Base-by-base conservation (phyloP, 2,329 filamentous ascomycete species). In the Phoma sp. region DNA sequence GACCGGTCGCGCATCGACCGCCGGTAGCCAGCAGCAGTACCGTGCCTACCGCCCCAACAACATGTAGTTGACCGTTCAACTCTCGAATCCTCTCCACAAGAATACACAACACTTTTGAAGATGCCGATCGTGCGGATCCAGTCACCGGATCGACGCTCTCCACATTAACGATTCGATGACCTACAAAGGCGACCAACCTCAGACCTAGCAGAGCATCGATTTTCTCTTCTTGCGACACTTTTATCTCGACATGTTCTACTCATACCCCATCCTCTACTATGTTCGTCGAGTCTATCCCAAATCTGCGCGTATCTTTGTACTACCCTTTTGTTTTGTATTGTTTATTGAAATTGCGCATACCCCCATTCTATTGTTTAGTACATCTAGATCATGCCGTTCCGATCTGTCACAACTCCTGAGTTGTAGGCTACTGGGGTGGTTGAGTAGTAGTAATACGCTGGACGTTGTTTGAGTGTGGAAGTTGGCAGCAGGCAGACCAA, bases 1-100 rank as follows among this genome's bases (percentile, higher is more conserved):
- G 14, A 72, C 68, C 39, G 72, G 71, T n/a, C 68, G 72, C n/a
- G 70, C 71, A 21, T 59, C 61, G 39, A 74, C 71, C 43, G 69
- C 71, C 20, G 69, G 67, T 20, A 52, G 51, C 47, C 67, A 71
- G 15, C 67, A 71, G 15, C 65, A 72, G 17, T 62, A 64, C 49
- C 68, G 69, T 29, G 62, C 65, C 17, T 61, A 67, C 40, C 68
- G 61, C 7, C 60, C 59, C 25, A 56, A 56, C 23, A 65, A 59
- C 28, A 66, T 65, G 28, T 69, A 60, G 42, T 21, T 28, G n/a
- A 7, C 6, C 15, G 11, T 6, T 15, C 9, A 18, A 21, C 48
- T n/a, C n/a, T n/a, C n/a, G n/a, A n/a, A n/a, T n/a, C 23, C 23
- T 25, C 23, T 25, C 23, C 9, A 9, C 5, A 5, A 9, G 23